Conservation (phyloP, 2,329 filamentous ascomycete genomes). For the Cryphonectria nitschkei region DNA sequence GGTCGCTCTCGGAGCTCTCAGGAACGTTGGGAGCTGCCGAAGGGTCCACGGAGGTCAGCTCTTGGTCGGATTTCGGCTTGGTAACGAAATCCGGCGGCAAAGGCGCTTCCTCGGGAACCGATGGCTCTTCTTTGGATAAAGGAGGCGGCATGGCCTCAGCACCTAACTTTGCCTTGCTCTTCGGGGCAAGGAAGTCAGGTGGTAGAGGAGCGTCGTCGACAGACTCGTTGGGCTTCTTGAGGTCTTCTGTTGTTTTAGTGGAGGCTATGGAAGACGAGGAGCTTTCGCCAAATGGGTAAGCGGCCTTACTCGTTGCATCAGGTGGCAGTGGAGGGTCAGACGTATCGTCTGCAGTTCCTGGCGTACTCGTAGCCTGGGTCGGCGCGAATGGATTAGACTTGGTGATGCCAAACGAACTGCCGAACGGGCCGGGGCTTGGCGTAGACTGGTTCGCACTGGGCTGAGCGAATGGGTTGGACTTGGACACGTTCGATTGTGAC, state of each 20-base stretch:
- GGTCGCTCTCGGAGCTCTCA: conserved; percentile 40
- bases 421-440: conserved; percentile 28
- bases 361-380: conserved; percentile 43
- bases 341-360: conserved; percentile 37
- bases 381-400: conserved; percentile 26
- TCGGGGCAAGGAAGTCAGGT: conserved; percentile 41
- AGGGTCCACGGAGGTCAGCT: conserved; percentile 33
- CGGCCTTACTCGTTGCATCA: conserved; percentile 57
- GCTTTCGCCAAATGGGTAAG: conserved; percentile 54
- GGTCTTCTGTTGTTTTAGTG: conserved; percentile 39
- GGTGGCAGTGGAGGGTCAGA: conserved; percentile 53
- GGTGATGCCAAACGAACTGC: conserved; percentile 6
- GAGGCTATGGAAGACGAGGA: conserved; percentile 56
- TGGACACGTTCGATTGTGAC: conserved; percentile 5
- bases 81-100: conserved; percentile 35
- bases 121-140: conserved; percentile 24
- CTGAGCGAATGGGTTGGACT: conserved; percentile 29
- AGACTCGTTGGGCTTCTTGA: conserved; percentile 30
- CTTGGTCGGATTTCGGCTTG: conserved; percentile 32
- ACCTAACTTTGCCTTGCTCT: conserved; percentile 34
- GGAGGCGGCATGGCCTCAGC: background rate
- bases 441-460: conserved; percentile 30
- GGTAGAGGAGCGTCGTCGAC: conserved; percentile 36
- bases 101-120: conserved; percentile 31
- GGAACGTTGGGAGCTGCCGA: conserved; percentile 40